A percentile compares a stretch with the other conserved stretches of the same genome.
Evolutionary conservation across 139 green algal species (phyloP).

Genomic region (Chlorella vulgaris): DNA sequence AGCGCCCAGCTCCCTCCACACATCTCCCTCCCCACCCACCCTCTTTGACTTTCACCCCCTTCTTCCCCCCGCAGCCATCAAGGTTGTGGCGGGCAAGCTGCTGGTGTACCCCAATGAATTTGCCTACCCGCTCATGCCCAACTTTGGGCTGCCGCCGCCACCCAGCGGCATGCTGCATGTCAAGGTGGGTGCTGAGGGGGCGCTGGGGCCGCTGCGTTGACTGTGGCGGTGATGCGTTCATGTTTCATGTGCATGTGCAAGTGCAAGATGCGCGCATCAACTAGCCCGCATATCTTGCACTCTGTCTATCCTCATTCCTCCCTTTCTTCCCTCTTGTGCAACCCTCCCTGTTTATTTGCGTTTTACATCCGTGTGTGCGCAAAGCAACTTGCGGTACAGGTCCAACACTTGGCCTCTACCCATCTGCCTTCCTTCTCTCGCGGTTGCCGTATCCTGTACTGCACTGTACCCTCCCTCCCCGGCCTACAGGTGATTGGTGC

Average conservation of each 20-base stretch:
- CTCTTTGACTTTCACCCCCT: not conserved
- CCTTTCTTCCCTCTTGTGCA: no score
- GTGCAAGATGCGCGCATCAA: no score
- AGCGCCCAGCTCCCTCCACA: not conserved
- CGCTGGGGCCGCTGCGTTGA: not conserved
- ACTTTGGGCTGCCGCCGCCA: slow-evolving; percentile 66
- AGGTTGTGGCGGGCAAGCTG: slow-evolving; percentile 46
- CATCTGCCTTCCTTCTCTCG: no score
- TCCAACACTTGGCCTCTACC: no score
- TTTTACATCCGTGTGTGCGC: no score
- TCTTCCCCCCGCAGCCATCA: slow-evolving; percentile 1
- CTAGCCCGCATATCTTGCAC: no score
- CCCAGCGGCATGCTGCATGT: slow-evolving; percentile 61
- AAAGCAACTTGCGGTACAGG: no score
- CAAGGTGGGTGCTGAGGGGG: slow-evolving; percentile 5
- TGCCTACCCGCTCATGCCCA: slow-evolving; percentile 72
- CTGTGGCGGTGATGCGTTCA: not conserved
- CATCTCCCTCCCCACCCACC: not conserved
- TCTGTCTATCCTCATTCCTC: no score
- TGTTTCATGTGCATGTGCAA: no score
- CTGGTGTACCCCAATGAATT: slow-evolving; percentile 78
- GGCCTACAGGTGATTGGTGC: slow-evolving; percentile 26
- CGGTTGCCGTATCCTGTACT: no score
- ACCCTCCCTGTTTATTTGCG: no score
- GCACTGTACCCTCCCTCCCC: no score